Base-by-base conservation (phyloP, 768 basidiomycete species). In the Rubroboletus satanas region DNA sequence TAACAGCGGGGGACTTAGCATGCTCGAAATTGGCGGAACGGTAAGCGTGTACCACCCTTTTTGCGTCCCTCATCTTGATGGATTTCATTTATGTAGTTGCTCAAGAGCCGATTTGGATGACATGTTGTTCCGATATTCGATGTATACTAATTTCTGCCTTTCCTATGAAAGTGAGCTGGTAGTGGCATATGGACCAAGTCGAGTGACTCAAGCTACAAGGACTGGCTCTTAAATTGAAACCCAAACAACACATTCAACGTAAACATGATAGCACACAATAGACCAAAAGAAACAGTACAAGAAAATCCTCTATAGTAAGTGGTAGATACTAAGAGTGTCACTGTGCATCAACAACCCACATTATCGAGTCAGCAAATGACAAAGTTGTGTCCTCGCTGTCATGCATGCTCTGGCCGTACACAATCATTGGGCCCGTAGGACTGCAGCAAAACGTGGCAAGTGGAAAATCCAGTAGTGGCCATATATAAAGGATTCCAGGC, bases 1-100 rank as follows among this genome's bases (percentile, higher is more conserved):
- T 14, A 79, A 83, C 65, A 89, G 88, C 21, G 87, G 89, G 38
- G 89, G 90, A 1, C 66, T 93, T 39, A 66, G 83, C 39, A 66
- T 79, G 12, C 62, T 93, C 51, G 73, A 85, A 74, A 64, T 80
- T 39, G 71, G 65, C 0, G 15, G 33, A 45, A 29, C 90, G 66
- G 89, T 89, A 52, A 59, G 66, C 10, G 3, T 44, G 9, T 53
- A 4, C 7, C 7, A 1, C 36, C 0, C 14, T 21, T 29, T 12
- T 37, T 21, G 5, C 1, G 2, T 43, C 9, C 3, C 41, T 44
- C 18, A n/a, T 17, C 5, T 43, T 45, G 31, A 56, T 7, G 14
- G 10, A 15, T 49, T 52, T 7, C 15, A 2, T 7, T 3, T 18
- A 26, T 26, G 26, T 26, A 65, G 63, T 29, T 63, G 49, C 45